These are phyloP conservation scores for Cyberlindnera veronae DNA, from an alignment of 805 yeast genomes.

Conservation along the genomic window DNA sequence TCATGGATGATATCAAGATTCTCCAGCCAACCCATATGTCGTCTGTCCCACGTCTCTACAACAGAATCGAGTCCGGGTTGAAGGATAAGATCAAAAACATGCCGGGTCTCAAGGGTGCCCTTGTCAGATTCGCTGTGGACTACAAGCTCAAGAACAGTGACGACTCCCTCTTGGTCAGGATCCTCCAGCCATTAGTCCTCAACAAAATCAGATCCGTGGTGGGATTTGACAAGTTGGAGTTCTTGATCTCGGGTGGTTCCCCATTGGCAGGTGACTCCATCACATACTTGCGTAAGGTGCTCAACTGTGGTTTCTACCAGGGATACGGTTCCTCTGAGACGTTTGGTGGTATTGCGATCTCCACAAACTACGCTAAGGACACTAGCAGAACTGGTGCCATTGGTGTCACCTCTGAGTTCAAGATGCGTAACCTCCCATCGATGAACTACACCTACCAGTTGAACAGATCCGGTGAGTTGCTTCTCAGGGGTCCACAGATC, in stretches of 20 bases:
- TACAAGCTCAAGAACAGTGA: constrained; percentile 39
- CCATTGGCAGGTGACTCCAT: constrained; percentile 65
- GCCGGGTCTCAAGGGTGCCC: constrained; percentile 42
- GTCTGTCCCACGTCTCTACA: constrained; percentile 62
- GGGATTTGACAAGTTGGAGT: constrained; percentile 44
- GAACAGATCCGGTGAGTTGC: constrained; percentile 55
- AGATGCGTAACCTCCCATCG: constrained; percentile 60
- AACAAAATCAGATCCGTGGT: constrained; percentile 42
- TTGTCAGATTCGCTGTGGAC: constrained; percentile 38
- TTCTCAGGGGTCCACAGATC: constrained; percentile 62
- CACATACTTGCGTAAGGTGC: constrained; percentile 56
- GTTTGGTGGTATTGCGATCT: constrained; percentile 54
- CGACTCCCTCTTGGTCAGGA: constrained; percentile 30
- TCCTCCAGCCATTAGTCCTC: constrained; percentile 37
- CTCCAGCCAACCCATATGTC: constrained; percentile 51
- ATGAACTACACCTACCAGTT: constrained; percentile 48
- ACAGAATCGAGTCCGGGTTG: constrained; percentile 58
- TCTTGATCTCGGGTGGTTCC: constrained; percentile 58
- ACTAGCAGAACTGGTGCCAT: constrained; percentile 53
- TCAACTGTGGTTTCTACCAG: constrained; percentile 53
- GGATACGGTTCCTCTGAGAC: constrained; percentile 80
- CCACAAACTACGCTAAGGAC: constrained; percentile 51
- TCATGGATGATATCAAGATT: constrained; percentile 55
- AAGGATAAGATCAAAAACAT: constrained; percentile 44
- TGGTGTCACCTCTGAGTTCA: constrained; percentile 51